These are phyloP conservation scores for Plasmodium gallinaceum DNA, from an alignment of 169 alveolate species.

Conservation along the genomic window DNA sequence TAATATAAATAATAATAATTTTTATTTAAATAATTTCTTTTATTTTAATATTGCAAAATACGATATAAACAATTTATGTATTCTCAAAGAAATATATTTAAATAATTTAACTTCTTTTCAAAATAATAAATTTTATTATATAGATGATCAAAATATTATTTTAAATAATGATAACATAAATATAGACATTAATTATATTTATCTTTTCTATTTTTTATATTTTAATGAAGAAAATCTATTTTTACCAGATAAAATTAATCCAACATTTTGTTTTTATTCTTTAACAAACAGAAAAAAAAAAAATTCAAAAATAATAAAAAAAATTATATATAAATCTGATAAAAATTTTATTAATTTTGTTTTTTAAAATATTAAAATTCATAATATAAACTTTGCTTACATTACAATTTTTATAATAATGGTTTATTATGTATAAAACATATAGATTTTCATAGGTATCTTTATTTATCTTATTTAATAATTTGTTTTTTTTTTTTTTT, in stretches of 20 bases:
- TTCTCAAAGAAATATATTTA: constrained; percentile 30
- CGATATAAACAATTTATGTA: constrained; percentile 3
- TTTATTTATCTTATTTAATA: not conserved
- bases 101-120: constrained; percentile 30
- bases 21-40: constrained; percentile 29
- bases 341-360: constrained; percentile 65
- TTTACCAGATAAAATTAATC: constrained; percentile 26
- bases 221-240: constrained; percentile 41
- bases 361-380: not conserved
- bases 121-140: constrained; percentile 23
- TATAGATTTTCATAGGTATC: no score
- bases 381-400: not conserved
- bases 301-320: constrained; percentile 34
- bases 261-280: constrained; percentile 29
- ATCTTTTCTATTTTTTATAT: constrained; percentile 49
- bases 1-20: constrained; percentile 43
- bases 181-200: constrained; percentile 56
- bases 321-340: constrained; percentile 50
- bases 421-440: no score
- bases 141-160: constrained; percentile 53
- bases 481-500: not conserved
- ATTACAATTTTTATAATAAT: no score
- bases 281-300: not conserved
- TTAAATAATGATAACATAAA: constrained; percentile 45
- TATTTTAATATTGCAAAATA: constrained; percentile 37